Conservation (phyloP, 164 flowering plant genomes). For the Warburgia ugandensis region DNA sequence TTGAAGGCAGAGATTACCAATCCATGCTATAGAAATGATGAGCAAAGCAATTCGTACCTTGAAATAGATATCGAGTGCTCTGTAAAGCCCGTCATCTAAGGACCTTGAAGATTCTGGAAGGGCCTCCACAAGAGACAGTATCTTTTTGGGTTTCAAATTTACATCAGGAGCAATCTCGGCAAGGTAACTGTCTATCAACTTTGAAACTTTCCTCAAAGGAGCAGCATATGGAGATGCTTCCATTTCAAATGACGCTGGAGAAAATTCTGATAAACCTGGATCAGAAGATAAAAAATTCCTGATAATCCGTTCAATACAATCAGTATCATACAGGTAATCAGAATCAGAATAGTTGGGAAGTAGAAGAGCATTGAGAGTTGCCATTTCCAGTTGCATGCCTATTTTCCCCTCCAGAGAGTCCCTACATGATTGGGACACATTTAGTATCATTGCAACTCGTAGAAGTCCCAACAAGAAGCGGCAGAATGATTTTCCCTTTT, state of each 20-base stretch:
- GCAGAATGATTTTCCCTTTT: constrained; percentile 75
- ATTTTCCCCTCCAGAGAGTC: constrained; percentile 64
- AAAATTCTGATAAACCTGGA: constrained; percentile 31
- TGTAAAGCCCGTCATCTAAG: constrained; percentile 86
- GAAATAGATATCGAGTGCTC: constrained; percentile 87
- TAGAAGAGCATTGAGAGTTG: constrained; percentile 67
- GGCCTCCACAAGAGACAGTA: constrained; percentile 66
- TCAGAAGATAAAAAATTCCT: constrained; percentile 57
- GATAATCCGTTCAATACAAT: constrained; percentile 67
- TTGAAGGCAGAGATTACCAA: not conserved
- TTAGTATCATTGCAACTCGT: constrained; percentile 73
- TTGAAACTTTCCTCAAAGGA: constrained; percentile 54
- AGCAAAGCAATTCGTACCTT: constrained; percentile 45
- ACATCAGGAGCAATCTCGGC: constrained; percentile 95
- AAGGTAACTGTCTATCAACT: constrained; percentile 66
- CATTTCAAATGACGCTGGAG: constrained; percentile 50
- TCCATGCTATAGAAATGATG: not conserved
- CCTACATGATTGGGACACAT: constrained; percentile 45
- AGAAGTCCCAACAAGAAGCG: constrained; percentile 76
- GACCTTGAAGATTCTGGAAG: constrained; percentile 79
- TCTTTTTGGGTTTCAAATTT: constrained; percentile 70
- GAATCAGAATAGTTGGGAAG: constrained; percentile 83
- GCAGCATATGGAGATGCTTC: constrained; percentile 54
- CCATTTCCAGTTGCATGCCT: constrained; percentile 80
- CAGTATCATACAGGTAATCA: constrained; percentile 68